A percentile compares a stretch with the other conserved stretches of the same genome.
Evolutionary conservation across 2,329 filamentous ascomycete genomes (phyloP).

Genomic region (Drechmeria coniospora): DNA sequence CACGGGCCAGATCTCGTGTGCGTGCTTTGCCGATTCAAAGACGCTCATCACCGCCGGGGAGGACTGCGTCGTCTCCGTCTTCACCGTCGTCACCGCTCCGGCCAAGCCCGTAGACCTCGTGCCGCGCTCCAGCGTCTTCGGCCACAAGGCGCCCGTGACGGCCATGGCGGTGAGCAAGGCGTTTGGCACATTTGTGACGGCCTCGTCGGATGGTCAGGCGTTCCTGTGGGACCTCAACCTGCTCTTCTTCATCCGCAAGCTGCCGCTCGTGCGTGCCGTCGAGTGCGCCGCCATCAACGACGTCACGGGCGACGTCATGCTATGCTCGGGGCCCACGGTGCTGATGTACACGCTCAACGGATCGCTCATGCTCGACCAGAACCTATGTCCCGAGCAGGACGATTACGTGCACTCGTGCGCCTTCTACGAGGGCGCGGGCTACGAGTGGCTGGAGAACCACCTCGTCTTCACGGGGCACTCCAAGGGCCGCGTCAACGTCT

Average conservation of each 20-base stretch:
- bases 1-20: constrained; percentile 72
- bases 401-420: constrained; percentile 71
- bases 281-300: constrained; percentile 82
- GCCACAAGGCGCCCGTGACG: constrained; percentile 72
- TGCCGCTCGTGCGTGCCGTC: constrained; percentile 40
- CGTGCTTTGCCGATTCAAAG: constrained; percentile 74
- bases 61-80: constrained; percentile 82
- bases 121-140: constrained; percentile 69
- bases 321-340: constrained; percentile 64
- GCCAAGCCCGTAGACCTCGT: constrained; percentile 64
- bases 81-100: constrained; percentile 48
- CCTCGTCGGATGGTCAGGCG: constrained; percentile 65
- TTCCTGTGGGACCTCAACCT: constrained; percentile 92
- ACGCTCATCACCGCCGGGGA: constrained; percentile 84
- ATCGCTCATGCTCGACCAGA: constrained; percentile 64
- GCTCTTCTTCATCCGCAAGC: constrained; percentile 66
- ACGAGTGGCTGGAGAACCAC: constrained; percentile 80
- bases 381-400: constrained; percentile 53
- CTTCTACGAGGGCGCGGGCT: constrained; percentile 81
- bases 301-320: constrained; percentile 73
- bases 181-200: constrained; percentile 76
- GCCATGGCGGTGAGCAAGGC: constrained; percentile 73
- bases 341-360: constrained; percentile 82
- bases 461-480: constrained; percentile 82
- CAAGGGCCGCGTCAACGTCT: constrained; percentile 69